Evolutionary conservation across 2,329 filamentous ascomycete species (phyloP).

Genomic region (Colletotrichum phormii): DNA sequence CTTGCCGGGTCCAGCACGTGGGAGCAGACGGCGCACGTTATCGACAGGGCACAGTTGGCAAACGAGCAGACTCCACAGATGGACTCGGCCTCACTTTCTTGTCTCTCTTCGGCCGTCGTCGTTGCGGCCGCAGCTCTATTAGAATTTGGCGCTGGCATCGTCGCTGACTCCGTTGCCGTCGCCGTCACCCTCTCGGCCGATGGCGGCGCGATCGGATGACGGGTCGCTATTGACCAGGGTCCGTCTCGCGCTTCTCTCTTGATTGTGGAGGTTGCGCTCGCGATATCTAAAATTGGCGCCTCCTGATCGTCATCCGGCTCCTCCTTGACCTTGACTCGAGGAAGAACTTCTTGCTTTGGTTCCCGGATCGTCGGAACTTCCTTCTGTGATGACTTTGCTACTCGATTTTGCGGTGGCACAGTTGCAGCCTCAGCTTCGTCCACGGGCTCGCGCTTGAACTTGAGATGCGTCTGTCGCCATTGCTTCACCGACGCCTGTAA

Average conservation of each 20-base stretch:
- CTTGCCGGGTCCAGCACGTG: constrained; percentile 72
- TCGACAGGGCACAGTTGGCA: constrained; percentile 62
- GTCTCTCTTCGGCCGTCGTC: neutral
- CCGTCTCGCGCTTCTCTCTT: constrained; percentile 12
- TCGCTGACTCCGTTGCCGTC: constrained; percentile 12
- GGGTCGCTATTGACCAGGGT: neutral
- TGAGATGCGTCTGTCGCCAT: constrained; percentile 36
- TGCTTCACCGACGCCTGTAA: constrained; percentile 59
- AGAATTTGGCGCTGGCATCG: constrained; percentile 2
- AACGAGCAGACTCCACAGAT: constrained; percentile 76
- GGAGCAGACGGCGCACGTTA: constrained; percentile 76
- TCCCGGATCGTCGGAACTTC: neutral
- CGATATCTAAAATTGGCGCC: neutral
- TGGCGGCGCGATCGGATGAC: neutral
- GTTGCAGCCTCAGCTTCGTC: neutral
- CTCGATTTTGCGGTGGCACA: neutral
- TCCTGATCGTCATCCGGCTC: neutral
- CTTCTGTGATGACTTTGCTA: neutral
- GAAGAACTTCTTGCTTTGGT: neutral
- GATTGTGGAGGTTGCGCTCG: constrained; percentile 6
- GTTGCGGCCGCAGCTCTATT: neutral
- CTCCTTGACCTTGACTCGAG: constrained; percentile 22
- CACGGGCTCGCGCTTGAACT: constrained; percentile 16
- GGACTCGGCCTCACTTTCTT: neutral
- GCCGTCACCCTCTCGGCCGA: neutral